phyloP scores from a whole-genome alignment of 192 early-diverging fungal genomes.

The Geranomyces variabilis region DNA sequence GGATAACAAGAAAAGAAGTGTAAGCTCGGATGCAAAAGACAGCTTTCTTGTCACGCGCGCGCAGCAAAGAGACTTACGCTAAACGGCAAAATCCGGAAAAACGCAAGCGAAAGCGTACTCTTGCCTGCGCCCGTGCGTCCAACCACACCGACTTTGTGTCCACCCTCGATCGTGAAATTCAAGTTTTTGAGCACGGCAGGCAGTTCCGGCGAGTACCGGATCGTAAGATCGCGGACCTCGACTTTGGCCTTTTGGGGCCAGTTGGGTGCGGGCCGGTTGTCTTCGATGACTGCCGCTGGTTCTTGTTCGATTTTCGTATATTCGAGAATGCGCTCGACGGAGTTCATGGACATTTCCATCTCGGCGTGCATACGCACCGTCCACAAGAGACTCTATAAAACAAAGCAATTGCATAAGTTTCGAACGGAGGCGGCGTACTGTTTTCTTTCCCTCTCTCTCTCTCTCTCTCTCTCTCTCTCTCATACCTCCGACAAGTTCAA shows the following conservation, averaged over 20 bases:
- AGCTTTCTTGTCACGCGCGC: too few species aligned
- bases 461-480: constrained; percentile 23
- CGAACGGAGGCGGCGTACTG: too few species aligned
- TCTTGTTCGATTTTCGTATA: constrained; percentile 86
- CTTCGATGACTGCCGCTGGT: constrained; percentile 60
- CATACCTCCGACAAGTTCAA: constrained; percentile 70
- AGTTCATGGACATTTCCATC: constrained; percentile 58
- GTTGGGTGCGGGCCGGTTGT: constrained; percentile 32
- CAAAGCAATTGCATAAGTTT: too few species aligned
- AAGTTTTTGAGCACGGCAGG: constrained; percentile 69
- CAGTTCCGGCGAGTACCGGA: constrained; percentile 77
- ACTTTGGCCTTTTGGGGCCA: constrained; percentile 77
- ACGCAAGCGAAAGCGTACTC: constrained; percentile 66
- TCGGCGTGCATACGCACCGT: constrained; percentile 58
- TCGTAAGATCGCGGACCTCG: constrained; percentile 61
- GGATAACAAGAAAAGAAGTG: constrained; percentile 42
- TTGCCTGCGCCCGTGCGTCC: constrained; percentile 81
- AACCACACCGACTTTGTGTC: constrained; percentile 56
- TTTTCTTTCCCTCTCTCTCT: constrained; percentile 25
- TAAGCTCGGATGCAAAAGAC: too few species aligned
- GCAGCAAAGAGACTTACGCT: background rate
- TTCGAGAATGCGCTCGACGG: constrained; percentile 86
- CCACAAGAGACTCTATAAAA: constrained; percentile 46
- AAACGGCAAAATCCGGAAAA: constrained; percentile 70
- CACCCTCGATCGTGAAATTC: constrained; percentile 66